These are phyloP conservation scores for Halophytophthora polymorphica DNA, from an alignment of 352 stramenopile genomes.

Conservation along the genomic window DNA sequence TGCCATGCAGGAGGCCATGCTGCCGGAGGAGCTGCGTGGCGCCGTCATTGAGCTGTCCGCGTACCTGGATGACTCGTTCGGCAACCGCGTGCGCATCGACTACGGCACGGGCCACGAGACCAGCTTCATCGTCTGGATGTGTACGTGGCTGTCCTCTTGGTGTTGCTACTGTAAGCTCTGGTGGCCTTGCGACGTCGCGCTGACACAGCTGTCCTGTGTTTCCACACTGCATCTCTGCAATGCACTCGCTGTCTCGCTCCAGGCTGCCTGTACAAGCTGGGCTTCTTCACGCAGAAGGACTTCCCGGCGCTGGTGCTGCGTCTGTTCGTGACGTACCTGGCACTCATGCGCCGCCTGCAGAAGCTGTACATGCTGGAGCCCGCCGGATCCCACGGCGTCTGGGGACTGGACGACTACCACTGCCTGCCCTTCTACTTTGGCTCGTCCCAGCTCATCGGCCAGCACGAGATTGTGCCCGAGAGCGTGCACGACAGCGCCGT, in stretches of 20 bases:
- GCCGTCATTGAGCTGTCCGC: constrained; percentile 90
- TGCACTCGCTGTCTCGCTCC: background rate
- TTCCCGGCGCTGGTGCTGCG: constrained; percentile 86
- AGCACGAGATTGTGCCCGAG: constrained; percentile 64
- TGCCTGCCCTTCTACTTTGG: constrained; percentile 98
- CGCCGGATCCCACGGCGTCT: constrained; percentile 98
- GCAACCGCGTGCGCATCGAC: constrained; percentile 96
- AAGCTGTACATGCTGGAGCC: constrained; percentile 98
- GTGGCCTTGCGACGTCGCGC: constrained; percentile 11
- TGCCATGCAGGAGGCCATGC: constrained; percentile 55
- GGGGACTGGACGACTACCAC: constrained; percentile 99
- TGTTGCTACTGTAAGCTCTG: constrained; percentile 7
- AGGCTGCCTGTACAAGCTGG: constrained; percentile 88
- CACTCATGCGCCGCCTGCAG: constrained; percentile 93
- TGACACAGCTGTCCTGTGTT: constrained; percentile 5
- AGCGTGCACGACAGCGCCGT: constrained; percentile 73
- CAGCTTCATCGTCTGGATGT: constrained; percentile 95
- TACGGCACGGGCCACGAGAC: constrained; percentile 99
- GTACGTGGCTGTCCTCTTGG: constrained; percentile 34
- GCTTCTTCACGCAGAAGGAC: constrained; percentile 83
- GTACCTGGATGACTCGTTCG: constrained; percentile 97
- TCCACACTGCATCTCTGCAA: constrained; percentile 1
- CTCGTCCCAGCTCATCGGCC: constrained; percentile 91
- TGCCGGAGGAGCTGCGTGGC: constrained; percentile 50
- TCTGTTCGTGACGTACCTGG: constrained; percentile 93